Evolutionary conservation across 2,329 filamentous ascomycete genomes (phyloP), one percentile per base, ranked within the genome.

Genomic region (Diaporthe sp.): DNA sequence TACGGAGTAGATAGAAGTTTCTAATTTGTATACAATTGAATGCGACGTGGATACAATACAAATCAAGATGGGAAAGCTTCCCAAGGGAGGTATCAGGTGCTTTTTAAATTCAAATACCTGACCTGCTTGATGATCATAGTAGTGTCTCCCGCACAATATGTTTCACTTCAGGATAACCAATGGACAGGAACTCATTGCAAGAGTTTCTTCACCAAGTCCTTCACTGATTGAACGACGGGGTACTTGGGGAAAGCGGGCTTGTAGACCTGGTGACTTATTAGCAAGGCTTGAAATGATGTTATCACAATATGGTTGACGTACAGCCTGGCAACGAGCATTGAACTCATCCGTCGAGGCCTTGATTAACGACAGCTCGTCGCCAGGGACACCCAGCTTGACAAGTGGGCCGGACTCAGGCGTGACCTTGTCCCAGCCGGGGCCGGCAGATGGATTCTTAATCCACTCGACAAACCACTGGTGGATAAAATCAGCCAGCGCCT

Each of bases 401-500:
- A 83, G 73, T 3, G 79, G 70, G 4, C 82, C 82, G 19, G 77
- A 78, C n/a, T 72, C 73, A 2, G 82, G 80, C 1, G 75, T 78
- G 17, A 79, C 80, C 39, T 81, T 81, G 15, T 79, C 78, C 85
- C 85, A 86, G 27, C 84, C 85, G 47, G 85, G 85, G 1, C 84
- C 83, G 7, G 81, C 82, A 37, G 80, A 73, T 0, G 85, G 85
- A 75, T 85, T 81, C 79, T 86, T 86, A 76, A 86, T 84, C 83
- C 84, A 86, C 4, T 78, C 76, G 2, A 86, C 83, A 35, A 86
- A 84, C 84, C 84, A 86, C 65, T 81, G 79, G 65, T 86, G 82
- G 39, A 83, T 83, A 15, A 79, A 84, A 72, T 86, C 83, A 4
- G 85, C 85, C 17, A 86, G 78, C 1, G 80, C 82, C 70, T 86